phyloP scores from a whole-genome alignment of 805 yeast genomes.

The Blastobotrys parvus region DNA sequence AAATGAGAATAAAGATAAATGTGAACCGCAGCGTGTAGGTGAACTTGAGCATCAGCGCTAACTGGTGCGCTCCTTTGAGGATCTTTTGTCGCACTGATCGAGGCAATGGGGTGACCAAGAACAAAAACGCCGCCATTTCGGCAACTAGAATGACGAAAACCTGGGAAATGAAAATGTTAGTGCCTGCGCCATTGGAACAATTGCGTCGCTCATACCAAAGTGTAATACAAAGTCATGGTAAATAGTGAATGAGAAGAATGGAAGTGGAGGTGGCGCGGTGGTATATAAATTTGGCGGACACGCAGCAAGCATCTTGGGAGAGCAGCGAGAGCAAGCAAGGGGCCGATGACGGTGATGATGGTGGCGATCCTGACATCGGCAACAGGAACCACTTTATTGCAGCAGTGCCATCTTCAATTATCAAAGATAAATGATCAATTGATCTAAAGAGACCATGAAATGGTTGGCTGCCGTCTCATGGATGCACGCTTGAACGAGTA shows the following conservation, averaged over 20 bases:
- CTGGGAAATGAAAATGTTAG: constrained; percentile 9
- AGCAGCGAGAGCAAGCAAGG: too few species aligned
- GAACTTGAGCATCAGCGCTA: constrained; percentile 62
- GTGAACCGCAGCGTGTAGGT: constrained; percentile 74
- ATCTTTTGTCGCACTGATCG: constrained; percentile 60
- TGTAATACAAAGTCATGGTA: constrained; percentile 38
- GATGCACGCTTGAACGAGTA: too few species aligned
- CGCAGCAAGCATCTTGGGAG: too few species aligned
- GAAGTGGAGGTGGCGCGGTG: too few species aligned
- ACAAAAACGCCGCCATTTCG: constrained; percentile 72
- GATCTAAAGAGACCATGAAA: too few species aligned
- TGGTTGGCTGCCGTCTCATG: too few species aligned
- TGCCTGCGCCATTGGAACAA: not conserved
- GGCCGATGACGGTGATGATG: too few species aligned
- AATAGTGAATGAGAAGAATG: too few species aligned
- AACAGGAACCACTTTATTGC: too few species aligned
- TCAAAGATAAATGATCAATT: too few species aligned
- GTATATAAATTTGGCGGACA: too few species aligned
- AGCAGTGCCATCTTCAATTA: constrained; percentile 1
- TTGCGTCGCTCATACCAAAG: constrained; percentile 25
- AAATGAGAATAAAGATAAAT: constrained; percentile 70
- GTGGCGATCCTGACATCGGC: too few species aligned
- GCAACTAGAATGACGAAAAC: constrained; percentile 68
- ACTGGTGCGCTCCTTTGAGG: constrained; percentile 52
- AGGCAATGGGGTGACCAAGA: constrained; percentile 83